These are phyloP conservation scores for Taxawa tesnikishii DNA, from an alignment of 2,329 filamentous ascomycete species.

Conservation along the genomic window DNA sequence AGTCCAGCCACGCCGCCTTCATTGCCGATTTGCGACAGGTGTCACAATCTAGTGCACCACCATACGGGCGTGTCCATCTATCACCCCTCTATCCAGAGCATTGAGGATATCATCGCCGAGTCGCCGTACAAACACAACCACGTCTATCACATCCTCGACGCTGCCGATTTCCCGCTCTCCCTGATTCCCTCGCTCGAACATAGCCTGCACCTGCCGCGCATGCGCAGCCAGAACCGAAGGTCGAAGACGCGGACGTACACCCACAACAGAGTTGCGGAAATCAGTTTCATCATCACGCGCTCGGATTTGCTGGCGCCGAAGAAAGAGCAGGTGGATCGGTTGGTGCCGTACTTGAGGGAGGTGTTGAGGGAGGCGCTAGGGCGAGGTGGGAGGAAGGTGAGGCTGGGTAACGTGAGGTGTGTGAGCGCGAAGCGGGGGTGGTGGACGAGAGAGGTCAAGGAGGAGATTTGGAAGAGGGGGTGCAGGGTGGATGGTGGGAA, in stretches of 20 bases:
- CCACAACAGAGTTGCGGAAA: slow-evolving; percentile 56
- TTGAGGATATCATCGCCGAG: slow-evolving; percentile 74
- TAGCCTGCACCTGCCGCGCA: slow-evolving; percentile 56
- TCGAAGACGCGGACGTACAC: slow-evolving; percentile 55
- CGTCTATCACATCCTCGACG: slow-evolving; percentile 89
- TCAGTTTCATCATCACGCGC: slow-evolving; percentile 85
- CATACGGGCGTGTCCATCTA: slow-evolving; percentile 57
- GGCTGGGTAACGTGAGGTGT: slow-evolving; percentile 76
- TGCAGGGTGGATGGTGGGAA: slow-evolving; percentile 93
- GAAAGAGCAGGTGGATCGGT: slow-evolving; percentile 68
- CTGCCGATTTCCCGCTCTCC: slow-evolving; percentile 94
- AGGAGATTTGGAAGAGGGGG: slow-evolving; percentile 77
- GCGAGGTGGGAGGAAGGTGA: slow-evolving; percentile 51
- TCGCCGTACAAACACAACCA: slow-evolving; percentile 87
- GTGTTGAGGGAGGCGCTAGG: slow-evolving; percentile 69
- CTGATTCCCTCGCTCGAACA: slow-evolving; percentile 65
- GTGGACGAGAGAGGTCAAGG: slow-evolving; percentile 82
- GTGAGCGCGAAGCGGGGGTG: slow-evolving; percentile 78
- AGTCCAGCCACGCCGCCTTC: slow-evolving; percentile 4
- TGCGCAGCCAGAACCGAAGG: slow-evolving; percentile 71
- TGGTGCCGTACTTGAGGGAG: slow-evolving; percentile 76
- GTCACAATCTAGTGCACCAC: slow-evolving; percentile 71
- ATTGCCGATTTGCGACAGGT: slow-evolving; percentile 81
- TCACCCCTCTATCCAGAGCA: slow-evolving; percentile 69
- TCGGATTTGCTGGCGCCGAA: slow-evolving; percentile 74